A percentile compares a stretch with the other conserved stretches of the same genome.
phyloP scores from a whole-genome alignment of 2,329 filamentous ascomycete species.

The Apiospora phragmitis region DNA sequence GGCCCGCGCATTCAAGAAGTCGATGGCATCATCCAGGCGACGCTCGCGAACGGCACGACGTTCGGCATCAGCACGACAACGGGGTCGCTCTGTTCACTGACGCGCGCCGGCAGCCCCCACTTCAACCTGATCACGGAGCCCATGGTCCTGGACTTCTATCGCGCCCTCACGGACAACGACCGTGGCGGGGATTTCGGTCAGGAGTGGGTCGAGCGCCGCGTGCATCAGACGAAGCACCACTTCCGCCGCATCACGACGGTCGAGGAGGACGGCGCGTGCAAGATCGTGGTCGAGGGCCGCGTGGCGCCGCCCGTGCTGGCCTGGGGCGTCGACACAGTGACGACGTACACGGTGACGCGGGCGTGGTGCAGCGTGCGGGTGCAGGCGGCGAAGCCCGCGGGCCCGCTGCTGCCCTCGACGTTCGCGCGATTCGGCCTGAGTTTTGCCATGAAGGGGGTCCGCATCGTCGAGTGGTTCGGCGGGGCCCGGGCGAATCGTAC shows the following conservation, averaged over 20 bases:
- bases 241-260: slow-evolving; percentile 33
- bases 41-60: slow-evolving; percentile 33
- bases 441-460: slow-evolving; percentile 41
- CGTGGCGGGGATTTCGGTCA: slow-evolving; percentile 52
- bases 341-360: slow-evolving; percentile 56
- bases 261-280: slow-evolving; percentile 32
- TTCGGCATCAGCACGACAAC: slow-evolving; percentile 46
- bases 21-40: slow-evolving; percentile 33
- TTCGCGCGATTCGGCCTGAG: slow-evolving; percentile 65
- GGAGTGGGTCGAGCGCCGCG: slow-evolving; percentile 53
- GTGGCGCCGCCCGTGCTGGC: slow-evolving; percentile 64
- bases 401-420: slow-evolving; percentile 51
- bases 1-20: slow-evolving; percentile 27
- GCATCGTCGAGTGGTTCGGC: slow-evolving; percentile 62
- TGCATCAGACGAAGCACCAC: slow-evolving; percentile 48
- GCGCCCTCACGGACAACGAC: slow-evolving; percentile 68
- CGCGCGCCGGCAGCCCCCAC: slow-evolving; percentile 27
- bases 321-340: slow-evolving; percentile 55
- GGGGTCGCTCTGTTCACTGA: slow-evolving; percentile 45
- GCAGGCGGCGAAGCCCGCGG: slow-evolving; percentile 47
- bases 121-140: slow-evolving; percentile 46
- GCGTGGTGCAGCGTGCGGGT: slow-evolving; percentile 51
- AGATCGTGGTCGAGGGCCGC: slow-evolving; percentile 48
- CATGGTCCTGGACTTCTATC: slow-evolving; percentile 57
- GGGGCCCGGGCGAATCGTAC: slow-evolving; percentile 66